Evolutionary conservation across 2,329 filamentous ascomycete species (phyloP), one percentile per base, ranked within the genome.

Genomic region (Fragosphaeria purpurea): DNA sequence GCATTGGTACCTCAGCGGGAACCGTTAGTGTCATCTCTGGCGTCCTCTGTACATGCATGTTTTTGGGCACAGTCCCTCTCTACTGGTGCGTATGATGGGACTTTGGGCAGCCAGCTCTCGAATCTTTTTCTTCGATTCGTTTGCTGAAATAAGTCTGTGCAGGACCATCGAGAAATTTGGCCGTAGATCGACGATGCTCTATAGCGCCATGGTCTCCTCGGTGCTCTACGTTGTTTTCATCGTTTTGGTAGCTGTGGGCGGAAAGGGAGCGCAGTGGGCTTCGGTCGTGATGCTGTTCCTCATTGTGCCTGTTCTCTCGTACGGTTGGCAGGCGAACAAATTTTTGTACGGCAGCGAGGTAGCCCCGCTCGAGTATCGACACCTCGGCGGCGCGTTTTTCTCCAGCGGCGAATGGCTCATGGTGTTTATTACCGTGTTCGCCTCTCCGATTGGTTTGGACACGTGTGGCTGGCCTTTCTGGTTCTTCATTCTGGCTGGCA

Each of bases 271-370:
- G 33, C 45, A 47, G 13, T 47, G 45, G 45, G 45, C 11, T 8
- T 39, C 45, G 22, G 45, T 47, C 13, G 45, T 7, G 22, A 40
- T 47, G 45, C 37, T 47, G 7, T 47, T 47, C 31, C 11, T 40
- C 45, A 47, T 47, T 40, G 45, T 47, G 7, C 13, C 40, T 31
- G 45, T 47, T 12, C 35, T 39, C 7, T 47, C 45, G 22, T 47
- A 47, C 31, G 45, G 45, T 2, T 47, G 45, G 45, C 45, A 47
- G 12, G 45, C 45, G 22, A 47, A 10, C 13, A 47, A 47, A 22
- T 47, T 47, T 8, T n/a, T 47, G 10, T 47, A 47, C 45, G 9
- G 45, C 45, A 47, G 45, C 37, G 45, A 47, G 37, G 40, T 47
- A 10, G 34, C 45, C 5, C 45, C 45, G 8, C 45, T 47, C n/a